Conservation (phyloP, 2,329 filamentous ascomycete species). For the Basipetospora chlamydospora region DNA sequence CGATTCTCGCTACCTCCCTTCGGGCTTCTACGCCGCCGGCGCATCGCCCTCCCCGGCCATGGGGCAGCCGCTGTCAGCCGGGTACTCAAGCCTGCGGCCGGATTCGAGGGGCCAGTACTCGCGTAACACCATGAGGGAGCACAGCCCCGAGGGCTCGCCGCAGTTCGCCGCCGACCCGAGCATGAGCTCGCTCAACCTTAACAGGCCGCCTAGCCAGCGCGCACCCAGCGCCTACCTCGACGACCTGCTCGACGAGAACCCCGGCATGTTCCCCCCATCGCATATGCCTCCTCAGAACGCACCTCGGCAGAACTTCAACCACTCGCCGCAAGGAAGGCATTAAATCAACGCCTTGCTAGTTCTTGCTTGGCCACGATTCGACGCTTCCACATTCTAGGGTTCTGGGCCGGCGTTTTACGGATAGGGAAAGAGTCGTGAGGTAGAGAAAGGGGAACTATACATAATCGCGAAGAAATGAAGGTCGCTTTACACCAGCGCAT, state of each 20-base stretch:
- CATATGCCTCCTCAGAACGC: slow-evolving; percentile 18
- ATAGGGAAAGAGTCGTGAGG: no score
- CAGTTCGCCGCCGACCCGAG: slow-evolving; percentile 37
- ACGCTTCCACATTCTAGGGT: no score
- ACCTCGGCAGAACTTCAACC: slow-evolving; percentile 14
- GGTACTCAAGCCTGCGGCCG: slow-evolving; percentile 45
- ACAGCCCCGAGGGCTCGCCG: slow-evolving; percentile 53
- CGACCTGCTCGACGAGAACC: slow-evolving; percentile 70
- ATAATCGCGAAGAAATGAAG: no score
- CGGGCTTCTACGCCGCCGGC: slow-evolving; percentile 77
- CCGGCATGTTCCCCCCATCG: slow-evolving; percentile 31
- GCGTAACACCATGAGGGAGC: slow-evolving; percentile 27
- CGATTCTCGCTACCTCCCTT: slow-evolving; percentile 68
- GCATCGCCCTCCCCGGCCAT: slow-evolving; percentile 30
- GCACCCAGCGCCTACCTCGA: slow-evolving; percentile 84
- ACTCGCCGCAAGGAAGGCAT: slow-evolving; percentile 12
- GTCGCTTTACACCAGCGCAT: no score
- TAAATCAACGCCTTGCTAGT: no score
- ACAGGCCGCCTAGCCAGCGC: slow-evolving; percentile 49
- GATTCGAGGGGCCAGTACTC: slow-evolving; percentile 37
- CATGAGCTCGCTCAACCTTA: slow-evolving; percentile 53
- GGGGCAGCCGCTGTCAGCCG: slow-evolving; percentile 39
- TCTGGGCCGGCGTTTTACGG: no score
- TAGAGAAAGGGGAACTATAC: no score
- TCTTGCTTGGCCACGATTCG: no score